Evolutionary conservation across 306 rosid species (phyloP).

Genomic region (Hylodesmum podocarpum): DNA sequence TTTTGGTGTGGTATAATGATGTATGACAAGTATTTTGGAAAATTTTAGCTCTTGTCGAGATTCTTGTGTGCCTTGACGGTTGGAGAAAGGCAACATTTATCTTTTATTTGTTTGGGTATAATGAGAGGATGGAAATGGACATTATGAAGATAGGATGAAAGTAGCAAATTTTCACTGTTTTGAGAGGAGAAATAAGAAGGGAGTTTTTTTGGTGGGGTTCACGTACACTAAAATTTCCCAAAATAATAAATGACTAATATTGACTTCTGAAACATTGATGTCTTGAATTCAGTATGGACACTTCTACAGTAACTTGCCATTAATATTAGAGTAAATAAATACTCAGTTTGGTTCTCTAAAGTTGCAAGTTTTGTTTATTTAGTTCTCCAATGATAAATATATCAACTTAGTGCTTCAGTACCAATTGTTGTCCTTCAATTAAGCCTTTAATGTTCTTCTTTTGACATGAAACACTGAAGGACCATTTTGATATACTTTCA

Average conservation of each 20-base stretch:
- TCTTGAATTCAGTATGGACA: neutral
- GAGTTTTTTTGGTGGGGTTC: neutral
- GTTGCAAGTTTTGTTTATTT: neutral
- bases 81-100: neutral
- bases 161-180: neutral
- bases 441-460: neutral
- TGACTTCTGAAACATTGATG: neutral
- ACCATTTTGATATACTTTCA: neutral
- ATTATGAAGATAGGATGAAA: neutral
- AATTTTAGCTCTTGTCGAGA: neutral
- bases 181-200: neutral
- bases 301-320: neutral
- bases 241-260: neutral
- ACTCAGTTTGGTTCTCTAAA: neutral
- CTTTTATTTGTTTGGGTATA: neutral
- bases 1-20: neutral
- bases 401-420: neutral
- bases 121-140: neutral
- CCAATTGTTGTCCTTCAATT: neutral
- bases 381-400: neutral
- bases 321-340: neutral
- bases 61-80: neutral
- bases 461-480: neutral
- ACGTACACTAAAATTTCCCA: neutral
- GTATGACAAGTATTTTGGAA: neutral